Evolutionary conservation across 2,329 filamentous ascomycete species (phyloP), one percentile per base, ranked within the genome.

Genomic region (Tolypocladium inflatum): DNA sequence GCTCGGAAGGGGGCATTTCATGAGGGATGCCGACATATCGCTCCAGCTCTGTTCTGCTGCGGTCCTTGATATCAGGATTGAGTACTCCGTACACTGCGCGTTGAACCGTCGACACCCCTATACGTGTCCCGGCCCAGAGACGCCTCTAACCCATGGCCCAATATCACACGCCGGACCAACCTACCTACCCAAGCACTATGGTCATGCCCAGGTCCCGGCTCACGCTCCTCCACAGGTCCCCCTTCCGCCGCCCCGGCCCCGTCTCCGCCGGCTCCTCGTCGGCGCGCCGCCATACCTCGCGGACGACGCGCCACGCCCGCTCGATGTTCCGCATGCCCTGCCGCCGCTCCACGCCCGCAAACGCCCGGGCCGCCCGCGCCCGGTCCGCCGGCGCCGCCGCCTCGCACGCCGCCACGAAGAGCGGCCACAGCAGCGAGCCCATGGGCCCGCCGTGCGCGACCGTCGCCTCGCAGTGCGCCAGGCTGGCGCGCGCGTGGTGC

Each of bases 261-360:
- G 15, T 33, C 26, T 33, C 48, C 19, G 3, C 2, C 30, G 17
- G 35, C 26, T 1, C 4, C 30, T 13, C 66, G 58, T 85, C 81
- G 0, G 76, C 76, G 57, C 82, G 73, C 57, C 74, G 75, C 82
- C 84, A 87, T 11, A 87, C 79, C 66, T 86, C 83, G 62, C 80
- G 75, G 4, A 85, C 78, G 41, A 87, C 80, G 15, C 76, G 76
- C 81, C 83, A 85, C 4, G 83, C 80, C 60, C 82, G 75, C 61
- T 78, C 77, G 58, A 87, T 86, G 63, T 87, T 88, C 21, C 78
- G 78, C 84, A 87, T 87, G 23, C 84, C 83, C 67, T 87, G 85
- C 21, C 83, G 72, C 56, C 73, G 75, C 59, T 81, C 78, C 10
- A 85, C 74, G 6, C 78, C 79, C 5, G 70, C 67, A 63, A 87